Base-by-base conservation (phyloP, 495 filamentous ascomycete genomes). In the Neurospora sp. region DNA sequence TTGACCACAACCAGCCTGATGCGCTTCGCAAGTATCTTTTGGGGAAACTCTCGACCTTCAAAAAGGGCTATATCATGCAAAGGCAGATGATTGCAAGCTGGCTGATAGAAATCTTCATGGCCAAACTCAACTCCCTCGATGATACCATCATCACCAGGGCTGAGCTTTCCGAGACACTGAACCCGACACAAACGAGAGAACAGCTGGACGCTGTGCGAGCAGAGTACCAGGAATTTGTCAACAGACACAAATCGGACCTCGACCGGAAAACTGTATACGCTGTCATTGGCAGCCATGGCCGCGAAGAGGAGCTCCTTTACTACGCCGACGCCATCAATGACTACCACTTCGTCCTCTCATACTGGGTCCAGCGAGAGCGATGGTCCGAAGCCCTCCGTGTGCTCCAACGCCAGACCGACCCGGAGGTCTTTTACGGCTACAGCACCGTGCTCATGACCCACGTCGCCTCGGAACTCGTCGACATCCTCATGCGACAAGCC, bases 61-160 rank as follows among this genome's bases (percentile, higher is more conserved):
- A 93, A 82, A 96, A 94, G 80, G 86, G 91, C 18, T 89, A 88
- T 9, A 82, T 91, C 27, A 99, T 98, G 96, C 96, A 99, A 82
- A 83, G 96, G 70, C 90, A 91, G 41, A 97, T 99, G 94, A 90
- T 98, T 71, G 92, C 96, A 35, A 94, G 91, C 76, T 99, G 96
- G 96, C 88, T 99, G 69, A 86, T 97, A 20, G 96, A 99, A 76
- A 86, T 97, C 8, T 98, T 96, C 81, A 99, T 99, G 96, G 92
- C 93, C 4, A 98, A 97, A 81, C 85, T 98, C 39, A 98, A 98
- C 77, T 91, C 91, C 5, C 89, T 99, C 0, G 96, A 98, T 78
- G 96, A 99, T 79, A 93, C 93, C 16, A 93, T 98, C 70, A 91
- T 93, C 42, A 97, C 96, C 0, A 92, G 94, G 75, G 93, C 93